phyloP scores from a whole-genome alignment of 352 stramenopile genomes.

The Globisporangium takayamanum region DNA sequence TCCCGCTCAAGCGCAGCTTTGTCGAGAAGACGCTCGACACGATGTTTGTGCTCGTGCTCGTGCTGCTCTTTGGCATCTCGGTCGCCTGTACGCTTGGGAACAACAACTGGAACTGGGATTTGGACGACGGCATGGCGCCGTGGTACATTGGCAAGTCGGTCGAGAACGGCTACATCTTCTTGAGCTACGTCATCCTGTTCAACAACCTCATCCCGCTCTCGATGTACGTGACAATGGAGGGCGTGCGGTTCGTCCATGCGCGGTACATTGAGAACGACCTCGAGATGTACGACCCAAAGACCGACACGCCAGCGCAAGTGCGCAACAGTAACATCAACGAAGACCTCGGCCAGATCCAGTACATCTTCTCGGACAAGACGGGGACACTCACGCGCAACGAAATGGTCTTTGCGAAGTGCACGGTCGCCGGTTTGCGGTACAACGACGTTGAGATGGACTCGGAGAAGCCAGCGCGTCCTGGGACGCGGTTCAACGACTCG shows the following conservation, averaged over 20 bases:
- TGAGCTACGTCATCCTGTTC: slow-evolving; percentile 92
- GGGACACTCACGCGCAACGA: slow-evolving; percentile 99
- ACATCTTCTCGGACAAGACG: slow-evolving; percentile 99
- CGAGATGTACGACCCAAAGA: slow-evolving; percentile 90
- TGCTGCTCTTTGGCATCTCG: slow-evolving; percentile 43
- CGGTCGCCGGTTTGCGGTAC: slow-evolving; percentile 86
- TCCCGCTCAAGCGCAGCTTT: slow-evolving; percentile 81
- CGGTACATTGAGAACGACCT: slow-evolving; percentile 92
- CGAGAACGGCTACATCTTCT: slow-evolving; percentile 90
- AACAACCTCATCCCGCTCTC: slow-evolving; percentile 97
- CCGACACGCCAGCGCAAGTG: slow-evolving; percentile 87
- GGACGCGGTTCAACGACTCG: slow-evolving; percentile 78
- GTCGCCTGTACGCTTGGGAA: slow-evolving; percentile 78
- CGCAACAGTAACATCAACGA: slow-evolving; percentile 92
- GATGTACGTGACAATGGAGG: slow-evolving; percentile 95
- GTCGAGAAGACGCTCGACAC: slow-evolving; percentile 78
- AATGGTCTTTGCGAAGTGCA: slow-evolving; percentile 96
- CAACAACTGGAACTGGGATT: slow-evolving; percentile 78
- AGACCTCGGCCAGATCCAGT: slow-evolving; percentile 95
- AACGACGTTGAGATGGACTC: slow-evolving; percentile 77
- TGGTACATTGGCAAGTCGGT: slow-evolving; percentile 55
- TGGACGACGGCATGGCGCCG: slow-evolving; percentile 33
- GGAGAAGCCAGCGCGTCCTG: slow-evolving; percentile 32
- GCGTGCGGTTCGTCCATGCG: slow-evolving; percentile 93
- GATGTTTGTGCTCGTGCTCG: slow-evolving; percentile 67